Base-by-base conservation (phyloP, 495 filamentous ascomycete species). In the Neurospora sp. region DNA sequence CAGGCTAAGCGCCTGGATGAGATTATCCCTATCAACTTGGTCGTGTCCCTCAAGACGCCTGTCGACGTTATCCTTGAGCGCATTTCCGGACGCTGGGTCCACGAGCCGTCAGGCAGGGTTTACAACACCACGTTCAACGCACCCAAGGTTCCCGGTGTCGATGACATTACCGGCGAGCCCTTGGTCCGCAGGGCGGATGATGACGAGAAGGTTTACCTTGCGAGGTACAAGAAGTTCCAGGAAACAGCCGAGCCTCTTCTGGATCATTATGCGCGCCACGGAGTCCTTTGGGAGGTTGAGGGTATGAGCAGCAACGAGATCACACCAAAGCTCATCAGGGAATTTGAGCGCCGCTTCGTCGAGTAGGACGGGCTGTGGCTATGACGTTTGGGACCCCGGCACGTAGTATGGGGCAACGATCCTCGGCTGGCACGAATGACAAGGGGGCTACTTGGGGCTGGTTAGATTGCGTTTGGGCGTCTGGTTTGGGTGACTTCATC, bases 251-350 rank as follows among this genome's bases (percentile, higher is more conserved):
- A 88, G 77, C 92, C 93, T 18, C 82, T 99, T 69, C 83, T 99
- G 12, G 91, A 97, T 75, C 93, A 97, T 82, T 99, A 99, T 80
- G 90, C 92, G 27, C 87, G 87, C 74, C 90, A 91, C 76, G 93
- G 93, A n/a, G 91, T 97, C 40, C 81, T 99, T 72, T 95, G 91
- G 92, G 91, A 90, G 39, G 94, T 98, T 4, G 83, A 92, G 75
- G 96, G 96, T 10, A 88, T 95, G 77, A 93, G 90, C 75, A 96
- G 92, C 76, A 92, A 99, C 81, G 95, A 98, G 86, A 99, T 99
- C 71, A 94, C 88, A 20, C 96, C 96, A 9, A 89, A 92, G 83
- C 82, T 99, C 14, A 90, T 92, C 77, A 84, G 85, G 10, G 95
- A 97, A 82, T 90, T 99, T 78, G 90, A 91, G 81, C 86, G 83